Percentiles rank a stretch among this genome's conserved stretches.
Conservation (phyloP, 1,284 basidiomycete species). For the Apiotrichum gamsii region DNA sequence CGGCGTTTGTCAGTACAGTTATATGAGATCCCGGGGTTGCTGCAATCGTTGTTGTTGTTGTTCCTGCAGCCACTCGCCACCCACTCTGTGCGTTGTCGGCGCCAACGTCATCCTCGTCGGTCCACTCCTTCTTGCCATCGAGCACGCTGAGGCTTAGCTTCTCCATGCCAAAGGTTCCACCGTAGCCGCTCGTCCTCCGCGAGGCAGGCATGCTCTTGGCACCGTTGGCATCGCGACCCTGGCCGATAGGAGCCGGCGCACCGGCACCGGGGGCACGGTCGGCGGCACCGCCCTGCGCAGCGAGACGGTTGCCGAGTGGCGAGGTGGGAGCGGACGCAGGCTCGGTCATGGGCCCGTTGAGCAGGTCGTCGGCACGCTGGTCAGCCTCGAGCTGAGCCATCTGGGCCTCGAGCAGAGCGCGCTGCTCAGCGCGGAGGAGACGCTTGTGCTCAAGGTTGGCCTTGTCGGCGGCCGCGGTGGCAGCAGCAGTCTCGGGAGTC, state of each 20-base stretch:
- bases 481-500: constrained; percentile 12
- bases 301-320: constrained; percentile 19
- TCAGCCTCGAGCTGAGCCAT: constrained; percentile 86
- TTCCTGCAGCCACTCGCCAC: constrained; percentile 27
- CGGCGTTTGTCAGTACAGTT: neutral
- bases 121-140: constrained; percentile 29
- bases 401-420: constrained; percentile 86
- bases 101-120: constrained; percentile 44
- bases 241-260: constrained; percentile 30
- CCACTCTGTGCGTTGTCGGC: constrained; percentile 45
- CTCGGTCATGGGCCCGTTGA: constrained; percentile 44
- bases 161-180: constrained; percentile 44
- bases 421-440: constrained; percentile 72
- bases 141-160: constrained; percentile 47
- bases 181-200: constrained; percentile 42
- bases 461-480: constrained; percentile 9
- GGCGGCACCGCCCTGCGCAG: constrained; percentile 3
- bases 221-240: constrained; percentile 37
- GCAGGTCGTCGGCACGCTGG: constrained; percentile 61
- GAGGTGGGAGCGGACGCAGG: constrained; percentile 40
- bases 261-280: constrained; percentile 17
- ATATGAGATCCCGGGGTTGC: too few species aligned
- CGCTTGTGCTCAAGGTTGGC: constrained; percentile 85
- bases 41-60: neutral
- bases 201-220: constrained; percentile 48